Evolutionary conservation across 345 rosid species (phyloP).

Genomic region (Eucalyptus sp.): DNA sequence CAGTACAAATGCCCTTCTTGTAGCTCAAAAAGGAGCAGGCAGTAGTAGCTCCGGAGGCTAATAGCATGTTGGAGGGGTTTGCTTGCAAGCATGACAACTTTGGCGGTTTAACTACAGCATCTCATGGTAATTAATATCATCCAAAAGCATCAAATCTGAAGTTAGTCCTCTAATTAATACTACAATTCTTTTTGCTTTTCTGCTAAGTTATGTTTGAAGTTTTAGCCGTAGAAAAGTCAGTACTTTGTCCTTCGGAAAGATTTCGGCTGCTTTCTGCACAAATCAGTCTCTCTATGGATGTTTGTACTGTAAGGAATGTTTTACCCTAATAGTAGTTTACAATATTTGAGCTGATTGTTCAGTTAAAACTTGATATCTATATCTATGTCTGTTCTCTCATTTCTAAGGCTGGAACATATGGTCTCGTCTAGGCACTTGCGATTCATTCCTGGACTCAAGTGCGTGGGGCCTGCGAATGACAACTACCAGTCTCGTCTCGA

Average conservation of each 20-base stretch:
- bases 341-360: neutral
- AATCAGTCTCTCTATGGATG: neutral
- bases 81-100: neutral
- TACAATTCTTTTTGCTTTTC: neutral
- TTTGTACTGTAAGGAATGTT: neutral
- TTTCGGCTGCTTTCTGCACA: neutral
- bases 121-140: neutral
- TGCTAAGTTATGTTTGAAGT: neutral
- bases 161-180: neutral
- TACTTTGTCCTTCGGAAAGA: neutral
- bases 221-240: neutral
- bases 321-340: neutral
- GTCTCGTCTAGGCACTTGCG: neutral
- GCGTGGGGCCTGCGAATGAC: neutral
- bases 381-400: neutral
- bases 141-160: neutral
- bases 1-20: slow-evolving; percentile 88
- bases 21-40: slow-evolving; percentile 56
- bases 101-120: neutral
- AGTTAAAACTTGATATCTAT: neutral
- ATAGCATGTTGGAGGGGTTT: neutral
- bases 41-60: slow-evolving; percentile 1
- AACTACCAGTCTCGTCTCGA: neutral
- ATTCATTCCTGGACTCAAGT: neutral
- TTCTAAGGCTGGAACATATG: neutral